Conservation (phyloP, 345 rosid species). For the Arabidopsis thaliana region DNA sequence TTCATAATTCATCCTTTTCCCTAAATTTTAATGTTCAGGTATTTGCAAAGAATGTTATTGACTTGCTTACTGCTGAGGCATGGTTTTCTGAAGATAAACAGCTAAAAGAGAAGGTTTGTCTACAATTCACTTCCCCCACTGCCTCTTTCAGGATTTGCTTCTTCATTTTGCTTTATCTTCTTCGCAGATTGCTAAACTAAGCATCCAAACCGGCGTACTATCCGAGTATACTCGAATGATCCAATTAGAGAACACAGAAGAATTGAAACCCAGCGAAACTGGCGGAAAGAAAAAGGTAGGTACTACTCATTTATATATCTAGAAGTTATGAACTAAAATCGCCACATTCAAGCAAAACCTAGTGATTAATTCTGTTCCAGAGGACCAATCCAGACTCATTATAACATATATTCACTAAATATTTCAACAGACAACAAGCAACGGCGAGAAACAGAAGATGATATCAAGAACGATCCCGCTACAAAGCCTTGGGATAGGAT, state of each 20-base stretch:
- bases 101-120: conserved; percentile 76
- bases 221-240: conserved; percentile 82
- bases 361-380: not conserved
- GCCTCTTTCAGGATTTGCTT: conserved; percentile 8
- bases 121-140: not conserved
- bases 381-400: conserved; percentile 15
- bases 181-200: conserved; percentile 67
- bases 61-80: conserved; percentile 80
- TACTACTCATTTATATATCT: conserved; percentile 6
- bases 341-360: conserved; percentile 7
- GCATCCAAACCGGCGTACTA: conserved; percentile 59
- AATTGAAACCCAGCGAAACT: conserved; percentile 48
- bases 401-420: conserved; percentile 8
- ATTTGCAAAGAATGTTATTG: conserved; percentile 74
- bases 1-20: not conserved
- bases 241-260: conserved; percentile 56
- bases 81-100: conserved; percentile 77
- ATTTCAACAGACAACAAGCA: conserved; percentile 49
- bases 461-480: conserved; percentile 50
- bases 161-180: conserved; percentile 8
- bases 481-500: conserved; percentile 61
- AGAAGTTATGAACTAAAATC: not conserved
- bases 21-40: conserved; percentile 48
- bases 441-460: conserved; percentile 46
- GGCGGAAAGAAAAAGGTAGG: conserved; percentile 51